Conservation (phyloP, 2,329 filamentous ascomycete species). For the Colletotrichum musicola region DNA sequence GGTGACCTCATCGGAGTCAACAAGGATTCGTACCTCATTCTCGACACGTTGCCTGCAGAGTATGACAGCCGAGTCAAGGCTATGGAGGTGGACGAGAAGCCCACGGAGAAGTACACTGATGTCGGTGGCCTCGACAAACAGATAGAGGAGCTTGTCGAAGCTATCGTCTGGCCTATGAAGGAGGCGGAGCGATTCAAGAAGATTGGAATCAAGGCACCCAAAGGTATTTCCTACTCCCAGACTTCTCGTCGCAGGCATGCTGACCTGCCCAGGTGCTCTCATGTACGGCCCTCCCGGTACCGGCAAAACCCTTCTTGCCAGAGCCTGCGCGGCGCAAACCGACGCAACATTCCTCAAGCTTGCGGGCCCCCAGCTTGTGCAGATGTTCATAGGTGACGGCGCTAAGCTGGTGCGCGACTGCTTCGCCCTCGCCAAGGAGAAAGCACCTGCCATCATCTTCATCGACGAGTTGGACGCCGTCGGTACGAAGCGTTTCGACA, state of each 20-base stretch:
- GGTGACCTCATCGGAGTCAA: conserved; percentile 98
- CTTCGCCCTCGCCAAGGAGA: conserved; percentile 98
- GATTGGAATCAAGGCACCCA: conserved; percentile 99
- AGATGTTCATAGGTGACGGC: conserved; percentile 99
- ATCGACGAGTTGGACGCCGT: conserved; percentile 98
- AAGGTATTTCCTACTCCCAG: conserved; percentile 71
- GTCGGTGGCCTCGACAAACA: conserved; percentile 98
- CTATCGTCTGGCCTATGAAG: conserved; percentile 99
- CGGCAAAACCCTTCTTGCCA: conserved; percentile 90
- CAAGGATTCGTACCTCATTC: conserved; percentile 97
- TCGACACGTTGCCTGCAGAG: conserved; percentile 96
- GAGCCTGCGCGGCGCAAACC: conserved; percentile 96
- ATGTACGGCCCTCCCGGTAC: conserved; percentile 98
- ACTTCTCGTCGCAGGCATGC: background rate
- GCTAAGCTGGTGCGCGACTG: conserved; percentile 98
- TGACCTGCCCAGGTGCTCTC: conserved; percentile 77
- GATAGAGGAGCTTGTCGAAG: conserved; percentile 98
- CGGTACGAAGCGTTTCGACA: conserved; percentile 99
- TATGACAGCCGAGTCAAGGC: conserved; percentile 99
- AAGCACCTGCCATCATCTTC: conserved; percentile 99
- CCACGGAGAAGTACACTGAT: conserved; percentile 98
- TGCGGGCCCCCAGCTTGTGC: conserved; percentile 95
- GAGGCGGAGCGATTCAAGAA: conserved; percentile 99
- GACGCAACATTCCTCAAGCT: conserved; percentile 99
- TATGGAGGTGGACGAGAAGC: conserved; percentile 99